Conservation (phyloP, 768 basidiomycete genomes). For the Amanita exitialis region DNA sequence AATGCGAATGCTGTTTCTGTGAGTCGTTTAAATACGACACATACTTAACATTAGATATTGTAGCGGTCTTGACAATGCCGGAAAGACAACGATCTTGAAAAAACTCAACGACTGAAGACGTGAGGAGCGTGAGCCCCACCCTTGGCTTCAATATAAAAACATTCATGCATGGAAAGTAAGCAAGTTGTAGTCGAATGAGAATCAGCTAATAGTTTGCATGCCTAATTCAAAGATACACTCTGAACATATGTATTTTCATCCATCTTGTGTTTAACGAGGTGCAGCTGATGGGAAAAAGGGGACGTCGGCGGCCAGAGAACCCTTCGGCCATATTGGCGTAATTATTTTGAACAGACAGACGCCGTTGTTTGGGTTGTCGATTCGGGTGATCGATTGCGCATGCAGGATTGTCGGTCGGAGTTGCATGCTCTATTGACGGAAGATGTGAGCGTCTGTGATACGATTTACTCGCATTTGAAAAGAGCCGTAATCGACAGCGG, state of each 20-base stretch:
- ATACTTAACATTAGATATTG: constrained; percentile 7
- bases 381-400: constrained; percentile 83
- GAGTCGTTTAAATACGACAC: constrained; percentile 13
- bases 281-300: constrained; percentile 43
- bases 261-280: background rate
- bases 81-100: constrained; percentile 97
- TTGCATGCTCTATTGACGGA: constrained; percentile 79
- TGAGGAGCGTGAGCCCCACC: constrained; percentile 81
- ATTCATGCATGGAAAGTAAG: constrained; percentile 80
- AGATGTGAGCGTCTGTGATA: constrained; percentile 53
- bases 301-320: constrained; percentile 97
- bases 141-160: constrained; percentile 99
- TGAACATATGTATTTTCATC: constrained; percentile 59
- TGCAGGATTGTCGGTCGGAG: constrained; percentile 85
- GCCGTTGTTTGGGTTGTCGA: constrained; percentile 99
- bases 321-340: constrained; percentile 95
- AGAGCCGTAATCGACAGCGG: constrained; percentile 41
- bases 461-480: constrained; percentile 5
- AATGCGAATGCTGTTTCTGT: constrained; percentile 95
- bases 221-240: constrained; percentile 42
- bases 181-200: constrained; percentile 11
- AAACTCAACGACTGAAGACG: constrained; percentile 90
- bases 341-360: constrained; percentile 98
- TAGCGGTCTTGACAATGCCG: constrained; percentile 96
- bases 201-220: constrained; percentile 1